Base-by-base conservation (phyloP, 495 filamentous ascomycete genomes). In the Penicillium maclennaniae region DNA sequence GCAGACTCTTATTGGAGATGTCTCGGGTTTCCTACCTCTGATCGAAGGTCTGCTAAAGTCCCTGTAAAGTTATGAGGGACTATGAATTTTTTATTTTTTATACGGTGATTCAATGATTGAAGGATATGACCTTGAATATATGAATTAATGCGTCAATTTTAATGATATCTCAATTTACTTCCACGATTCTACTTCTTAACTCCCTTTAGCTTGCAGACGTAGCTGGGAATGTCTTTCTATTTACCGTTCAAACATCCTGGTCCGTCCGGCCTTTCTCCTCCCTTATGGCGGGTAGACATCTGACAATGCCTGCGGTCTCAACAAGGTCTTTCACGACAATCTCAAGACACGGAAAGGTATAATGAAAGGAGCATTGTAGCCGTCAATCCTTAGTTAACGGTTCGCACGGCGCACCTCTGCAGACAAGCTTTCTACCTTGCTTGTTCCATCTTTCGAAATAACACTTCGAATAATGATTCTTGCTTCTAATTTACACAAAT, bases 41-140 rank as follows among this genome's bases (percentile, higher is more conserved):
- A 19, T 68, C 34, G 60, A 68, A 38, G 54, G 50, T 1, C 51
- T 68, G 27, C 47, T 68, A 20, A 64, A 68, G 28, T 58, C 60
- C 27, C 45, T 68, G 52, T 68, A 59, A 59, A 21, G n/a, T 9
- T 26, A 19, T 43, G 7, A 34, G 39, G 39, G 37, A 15, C 21
- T 17, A 26, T 28, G 23, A 17, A 19, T 19, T 2, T 23, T 15
- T 16, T 25, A 26, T 51, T 45, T 53, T 49, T 61, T 41, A 48
- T 51, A 46, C 42, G 47, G 43, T 41, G 46, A 53, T 48, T 53
- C 46, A 44, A 55, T 49, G 57, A 60, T 55, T 54, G 45, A 55
- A 59, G 48, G 54, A 49, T 42, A 57, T 42, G 43, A 57, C 43
- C 51, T 45, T 53, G 51, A 48, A 60, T 60, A 55, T 60, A 34